Base-by-base conservation (phyloP, 2,329 filamentous ascomycete species). In the Exophiala phaeomuriformis region DNA sequence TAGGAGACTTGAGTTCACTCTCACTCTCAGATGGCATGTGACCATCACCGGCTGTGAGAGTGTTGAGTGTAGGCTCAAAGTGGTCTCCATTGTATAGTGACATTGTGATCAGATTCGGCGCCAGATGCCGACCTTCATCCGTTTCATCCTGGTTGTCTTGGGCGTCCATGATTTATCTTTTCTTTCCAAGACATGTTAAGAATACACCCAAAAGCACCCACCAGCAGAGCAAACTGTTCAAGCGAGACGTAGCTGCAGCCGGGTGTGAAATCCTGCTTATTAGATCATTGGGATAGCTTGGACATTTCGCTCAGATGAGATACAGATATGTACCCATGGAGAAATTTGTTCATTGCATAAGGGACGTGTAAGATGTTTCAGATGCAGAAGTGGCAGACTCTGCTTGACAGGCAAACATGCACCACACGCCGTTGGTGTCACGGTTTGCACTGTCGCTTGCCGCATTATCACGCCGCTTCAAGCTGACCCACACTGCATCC, bases 91-190 rank as follows among this genome's bases (percentile, higher is more conserved):
- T 33, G 33, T 51, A 5, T 19, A 27, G 6, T 19, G 10, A 5
- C 45, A 27, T 43, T 31, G 19, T 10, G 5, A 12, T 31, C 1
- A 37, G n/a, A 9, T 28, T 31, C 1, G 43, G n/a, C 19, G 4
- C 30, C 30, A 47, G 29, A 32, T 28, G 12, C 5, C n/a, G 27
- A 28, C 7, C 10, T 28, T 32, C 31, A 7, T 9, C 43, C 3
- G 8, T 19, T 7, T 55, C 52, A 55, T 55, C 52, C 47, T 19
- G 52, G 52, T 30, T 43, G 47, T 55, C 37, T 48, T 51, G 30
- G 47, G 30, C 12, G 33, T 55, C 52, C 52, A 55, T 55, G 47
- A 7, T 47, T 35, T 27, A 47, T 10, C 12, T 29, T 47, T 33
- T 47, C 48, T 37, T 32, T 47, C 42, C 52, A 51, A 37, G 52